phyloP scores from a whole-genome alignment of 768 basidiomycete species.

The Lentinula raphanica region DNA sequence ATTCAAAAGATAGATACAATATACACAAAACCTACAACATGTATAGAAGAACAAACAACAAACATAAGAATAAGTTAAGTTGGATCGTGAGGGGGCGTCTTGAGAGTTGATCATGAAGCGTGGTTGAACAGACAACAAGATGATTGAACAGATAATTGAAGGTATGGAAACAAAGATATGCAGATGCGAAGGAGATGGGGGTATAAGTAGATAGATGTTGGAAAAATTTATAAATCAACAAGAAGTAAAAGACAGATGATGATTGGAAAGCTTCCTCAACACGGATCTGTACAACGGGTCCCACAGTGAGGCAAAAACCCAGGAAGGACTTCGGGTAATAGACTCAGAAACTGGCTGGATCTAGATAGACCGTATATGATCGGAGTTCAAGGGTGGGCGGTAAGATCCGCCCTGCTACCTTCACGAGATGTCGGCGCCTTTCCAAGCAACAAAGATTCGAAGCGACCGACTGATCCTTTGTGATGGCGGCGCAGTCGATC shows the following conservation, averaged over 20 bases:
- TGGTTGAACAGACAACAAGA: background rate
- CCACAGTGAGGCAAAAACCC: no score
- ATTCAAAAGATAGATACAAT: background rate
- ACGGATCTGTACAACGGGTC: background rate
- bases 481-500: slow-evolving; percentile 15
- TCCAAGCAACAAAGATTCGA: slow-evolving; percentile 56
- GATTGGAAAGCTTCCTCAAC: no score
- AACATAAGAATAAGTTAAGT: slow-evolving; percentile 1
- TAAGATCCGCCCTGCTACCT: background rate
- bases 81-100: background rate
- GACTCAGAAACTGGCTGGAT: background rate
- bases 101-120: background rate
- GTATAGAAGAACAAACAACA: background rate
- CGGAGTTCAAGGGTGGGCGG: background rate
- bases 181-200: background rate
- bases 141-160: background rate
- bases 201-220: slow-evolving; percentile 6
- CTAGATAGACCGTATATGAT: background rate
- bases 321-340: no score
- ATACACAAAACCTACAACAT: background rate
- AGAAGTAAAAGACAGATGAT: background rate
- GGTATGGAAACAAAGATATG: background rate
- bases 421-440: slow-evolving; percentile 22
- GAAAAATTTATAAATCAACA: no score
- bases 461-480: slow-evolving; percentile 48